Base-by-base conservation (phyloP, 345 rosid species). In the Hypericum perforatum region DNA sequence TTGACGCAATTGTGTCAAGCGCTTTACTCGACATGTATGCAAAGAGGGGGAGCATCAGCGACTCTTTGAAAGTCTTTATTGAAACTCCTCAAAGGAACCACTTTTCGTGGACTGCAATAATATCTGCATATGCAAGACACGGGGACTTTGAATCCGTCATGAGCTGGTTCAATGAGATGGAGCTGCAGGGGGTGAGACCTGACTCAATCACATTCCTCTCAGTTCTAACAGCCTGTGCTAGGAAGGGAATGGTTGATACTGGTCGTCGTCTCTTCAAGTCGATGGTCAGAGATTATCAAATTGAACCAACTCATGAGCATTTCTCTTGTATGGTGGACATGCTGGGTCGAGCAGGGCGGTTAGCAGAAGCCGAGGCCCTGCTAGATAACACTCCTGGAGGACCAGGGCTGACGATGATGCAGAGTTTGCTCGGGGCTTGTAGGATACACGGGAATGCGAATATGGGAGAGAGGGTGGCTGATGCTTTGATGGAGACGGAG, bases 1-100 rank as follows among this genome's bases (percentile, higher is more conserved):
- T 64, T 0, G 71, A 85, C 53, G 84, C 85, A 8, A 63, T 86
- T 37, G 78, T 90, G 53, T 84, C 85, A 32, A 68, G 83, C 51
- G 87, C 94, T 43, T 90, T 86, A 43, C 94, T 90, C 16, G 91
- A 90, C 63, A 90, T 90, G 97, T 86, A 86, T 39, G 95, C 90
- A 12, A 90, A 86, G 80, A 88, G 94, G 7, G 95, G 97, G 54
- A 82, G 79, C 76, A 82, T 86, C 53, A 53, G 41, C 8, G 94
- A 90, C 52, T 78, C 95, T 9, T 68, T 74, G 42, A 74, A 69
- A 60, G 89, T 86, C 49, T 90, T 86, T 54, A 14, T 46, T 13
- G 90, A 82, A 69, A 70, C 69, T 37, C 63, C 74, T 62, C 32
- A 64, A 49, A 74, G 66, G 70, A 80, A 72, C 65, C 83, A 65